phyloP scores from a whole-genome alignment of 331 rosid genomes.

The Ulmus americana region DNA sequence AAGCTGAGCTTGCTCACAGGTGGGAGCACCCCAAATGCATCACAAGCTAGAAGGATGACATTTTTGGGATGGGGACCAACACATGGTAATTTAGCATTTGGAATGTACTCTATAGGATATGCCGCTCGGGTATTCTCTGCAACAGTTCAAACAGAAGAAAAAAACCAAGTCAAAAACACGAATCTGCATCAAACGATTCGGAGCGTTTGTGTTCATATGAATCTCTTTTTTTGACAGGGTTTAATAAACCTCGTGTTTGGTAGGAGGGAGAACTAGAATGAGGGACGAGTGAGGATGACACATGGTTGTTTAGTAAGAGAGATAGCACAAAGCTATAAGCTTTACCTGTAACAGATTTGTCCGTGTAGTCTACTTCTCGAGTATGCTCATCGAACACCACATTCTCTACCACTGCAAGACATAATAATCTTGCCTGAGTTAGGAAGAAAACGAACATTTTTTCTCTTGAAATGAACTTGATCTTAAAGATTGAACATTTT shows the following conservation, averaged over 20 bases:
- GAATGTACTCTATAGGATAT: slow-evolving; percentile 87
- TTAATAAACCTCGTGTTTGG: neutral
- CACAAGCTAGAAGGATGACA: slow-evolving; percentile 86
- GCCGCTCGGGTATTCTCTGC: slow-evolving; percentile 92
- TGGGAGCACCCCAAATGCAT: slow-evolving; percentile 91
- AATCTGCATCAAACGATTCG: neutral
- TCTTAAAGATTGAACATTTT: neutral
- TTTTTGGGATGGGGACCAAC: slow-evolving; percentile 92
- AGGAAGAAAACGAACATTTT: too few relatives aligned
- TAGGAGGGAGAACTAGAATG: neutral
- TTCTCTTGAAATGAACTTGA: too few relatives aligned
- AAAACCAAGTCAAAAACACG: slow-evolving; percentile 2
- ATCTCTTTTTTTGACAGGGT: neutral
- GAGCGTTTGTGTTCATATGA: neutral
- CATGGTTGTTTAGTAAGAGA: too few relatives aligned
- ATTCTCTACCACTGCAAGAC: slow-evolving; percentile 63
- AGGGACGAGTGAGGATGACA: too few relatives aligned
- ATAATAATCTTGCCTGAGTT: neutral
- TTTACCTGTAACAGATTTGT: slow-evolving; percentile 83
- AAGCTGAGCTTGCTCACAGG: slow-evolving; percentile 84
- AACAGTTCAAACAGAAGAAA: slow-evolving; percentile 7
- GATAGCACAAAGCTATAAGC: neutral
- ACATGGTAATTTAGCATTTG: slow-evolving; percentile 80
- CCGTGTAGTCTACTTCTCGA: slow-evolving; percentile 68
- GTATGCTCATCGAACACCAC: slow-evolving; percentile 78